These are phyloP conservation scores for Alternaria gaisen DNA, from an alignment of 2,329 filamentous ascomycete genomes.

Conservation along the genomic window DNA sequence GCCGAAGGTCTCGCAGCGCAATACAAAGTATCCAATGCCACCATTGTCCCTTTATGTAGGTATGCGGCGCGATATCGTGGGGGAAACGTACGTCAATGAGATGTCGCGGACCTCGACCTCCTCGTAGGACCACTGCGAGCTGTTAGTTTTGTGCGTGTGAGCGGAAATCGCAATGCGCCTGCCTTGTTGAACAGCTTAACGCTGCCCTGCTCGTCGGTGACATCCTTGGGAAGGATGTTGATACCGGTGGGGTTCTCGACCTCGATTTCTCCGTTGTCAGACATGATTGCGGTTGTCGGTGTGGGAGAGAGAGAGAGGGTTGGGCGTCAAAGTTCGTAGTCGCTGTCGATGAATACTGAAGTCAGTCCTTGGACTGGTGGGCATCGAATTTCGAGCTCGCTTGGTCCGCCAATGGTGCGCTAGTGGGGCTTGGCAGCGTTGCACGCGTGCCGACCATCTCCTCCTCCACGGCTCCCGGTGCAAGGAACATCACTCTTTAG, in stretches of 20 bases:
- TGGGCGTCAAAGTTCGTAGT: slow-evolving; percentile 41
- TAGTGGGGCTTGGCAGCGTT: slow-evolving; percentile 26
- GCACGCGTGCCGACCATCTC: neutral
- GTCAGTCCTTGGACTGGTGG: slow-evolving; percentile 15
- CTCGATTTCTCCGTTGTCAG: slow-evolving; percentile 91
- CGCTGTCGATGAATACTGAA: slow-evolving; percentile 33
- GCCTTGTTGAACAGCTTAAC: slow-evolving; percentile 95
- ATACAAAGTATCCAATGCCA: slow-evolving; percentile 27
- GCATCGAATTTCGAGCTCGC: slow-evolving; percentile 24
- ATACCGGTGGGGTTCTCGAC: slow-evolving; percentile 79
- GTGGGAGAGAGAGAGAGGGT: slow-evolving; percentile 30
- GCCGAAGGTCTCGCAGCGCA: slow-evolving; percentile 36
- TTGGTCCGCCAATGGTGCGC: slow-evolving; percentile 27
- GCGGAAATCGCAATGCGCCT: slow-evolving; percentile 21
- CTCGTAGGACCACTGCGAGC: slow-evolving; percentile 81
- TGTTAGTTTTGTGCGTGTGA: slow-evolving; percentile 24
- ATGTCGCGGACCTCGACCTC: slow-evolving; percentile 99
- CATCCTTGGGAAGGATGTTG: slow-evolving; percentile 90
- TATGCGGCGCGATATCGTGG: slow-evolving; percentile 21
- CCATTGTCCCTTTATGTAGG: slow-evolving; percentile 17
- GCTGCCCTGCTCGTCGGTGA: slow-evolving; percentile 86
- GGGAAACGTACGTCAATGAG: slow-evolving; percentile 88
- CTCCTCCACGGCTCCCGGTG: neutral
- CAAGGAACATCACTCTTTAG: neutral
- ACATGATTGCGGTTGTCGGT: slow-evolving; percentile 68